phyloP scores from a whole-genome alignment of 2,329 filamentous ascomycete genomes.

The Apiospora phragmitis region DNA sequence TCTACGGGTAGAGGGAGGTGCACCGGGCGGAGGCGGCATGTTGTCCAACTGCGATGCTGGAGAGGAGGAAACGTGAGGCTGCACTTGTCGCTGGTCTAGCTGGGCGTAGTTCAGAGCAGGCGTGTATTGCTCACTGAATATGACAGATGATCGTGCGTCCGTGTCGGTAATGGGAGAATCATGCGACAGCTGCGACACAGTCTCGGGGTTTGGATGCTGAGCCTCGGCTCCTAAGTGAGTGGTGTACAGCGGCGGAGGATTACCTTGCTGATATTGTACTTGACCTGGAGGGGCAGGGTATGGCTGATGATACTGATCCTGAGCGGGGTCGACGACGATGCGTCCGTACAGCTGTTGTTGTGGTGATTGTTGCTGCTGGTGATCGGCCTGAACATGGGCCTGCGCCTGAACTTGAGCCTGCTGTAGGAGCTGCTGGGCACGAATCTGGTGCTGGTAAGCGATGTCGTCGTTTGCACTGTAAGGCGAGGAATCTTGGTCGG shows the following conservation, averaged over 20 bases:
- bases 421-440: slow-evolving; percentile 34
- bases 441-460: slow-evolving; percentile 34
- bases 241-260: slow-evolving; percentile 27
- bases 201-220: slow-evolving; percentile 56
- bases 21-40: slow-evolving; percentile 52
- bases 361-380: slow-evolving; percentile 35
- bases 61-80: slow-evolving; percentile 20
- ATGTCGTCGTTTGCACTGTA: slow-evolving; percentile 45
- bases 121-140: slow-evolving; percentile 45
- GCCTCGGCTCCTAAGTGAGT: slow-evolving; percentile 30
- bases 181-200: slow-evolving; percentile 62
- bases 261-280: slow-evolving; percentile 29
- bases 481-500: slow-evolving; percentile 44
- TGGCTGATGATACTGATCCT: slow-evolving; percentile 33
- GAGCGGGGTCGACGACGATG: slow-evolving; percentile 40
- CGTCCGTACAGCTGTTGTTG: slow-evolving; percentile 37
- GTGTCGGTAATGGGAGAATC: slow-evolving; percentile 57
- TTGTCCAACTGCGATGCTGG: slow-evolving; percentile 34
- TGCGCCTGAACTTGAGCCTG: slow-evolving; percentile 20
- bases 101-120: slow-evolving; percentile 39
- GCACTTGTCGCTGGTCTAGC: slow-evolving; percentile 26
- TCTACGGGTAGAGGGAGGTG: slow-evolving; percentile 45
- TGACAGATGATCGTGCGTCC: slow-evolving; percentile 42
- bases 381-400: slow-evolving; percentile 18
- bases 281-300: slow-evolving; percentile 34